Percentiles rank a stretch among this genome's conserved stretches.
These are phyloP conservation scores for Cyclospora cayetanensis DNA, from an alignment of 169 alveolate species.

Conservation along the genomic window DNA sequence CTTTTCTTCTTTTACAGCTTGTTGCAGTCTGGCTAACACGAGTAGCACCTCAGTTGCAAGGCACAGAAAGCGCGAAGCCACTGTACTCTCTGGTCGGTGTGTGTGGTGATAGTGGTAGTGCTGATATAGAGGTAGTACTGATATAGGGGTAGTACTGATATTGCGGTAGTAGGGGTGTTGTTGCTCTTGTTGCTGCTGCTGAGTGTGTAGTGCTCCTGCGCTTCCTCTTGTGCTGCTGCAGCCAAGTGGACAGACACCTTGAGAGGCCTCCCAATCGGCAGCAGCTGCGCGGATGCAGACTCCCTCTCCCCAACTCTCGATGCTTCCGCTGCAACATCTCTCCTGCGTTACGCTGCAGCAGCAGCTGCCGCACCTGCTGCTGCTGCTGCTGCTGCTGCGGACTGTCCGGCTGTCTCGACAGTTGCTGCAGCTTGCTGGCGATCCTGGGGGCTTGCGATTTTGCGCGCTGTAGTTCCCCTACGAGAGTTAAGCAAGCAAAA, in stretches of 20 bases:
- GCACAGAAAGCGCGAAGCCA: too few species aligned
- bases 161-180: neutral
- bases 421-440: neutral
- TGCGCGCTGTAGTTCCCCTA: neutral
- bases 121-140: neutral
- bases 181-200: neutral
- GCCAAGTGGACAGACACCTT: neutral
- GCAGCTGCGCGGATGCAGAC: neutral
- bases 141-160: neutral
- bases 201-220: neutral
- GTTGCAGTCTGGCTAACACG: too few species aligned
- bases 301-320: too few species aligned
- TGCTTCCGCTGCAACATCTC: neutral
- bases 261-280: neutral
- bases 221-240: conserved; percentile 3
- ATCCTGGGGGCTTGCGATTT: neutral
- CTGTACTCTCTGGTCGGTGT: too few species aligned
- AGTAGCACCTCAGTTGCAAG: too few species aligned
- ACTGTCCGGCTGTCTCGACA: neutral
- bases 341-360: neutral
- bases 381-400: neutral
- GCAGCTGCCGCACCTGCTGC: neutral
- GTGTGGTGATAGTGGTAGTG: too few species aligned
- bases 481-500: too few species aligned
- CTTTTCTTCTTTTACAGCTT: too few species aligned